Base-by-base conservation (phyloP, 371 early-diverging fungal genomes). In the Funneliformis caledonium region DNA sequence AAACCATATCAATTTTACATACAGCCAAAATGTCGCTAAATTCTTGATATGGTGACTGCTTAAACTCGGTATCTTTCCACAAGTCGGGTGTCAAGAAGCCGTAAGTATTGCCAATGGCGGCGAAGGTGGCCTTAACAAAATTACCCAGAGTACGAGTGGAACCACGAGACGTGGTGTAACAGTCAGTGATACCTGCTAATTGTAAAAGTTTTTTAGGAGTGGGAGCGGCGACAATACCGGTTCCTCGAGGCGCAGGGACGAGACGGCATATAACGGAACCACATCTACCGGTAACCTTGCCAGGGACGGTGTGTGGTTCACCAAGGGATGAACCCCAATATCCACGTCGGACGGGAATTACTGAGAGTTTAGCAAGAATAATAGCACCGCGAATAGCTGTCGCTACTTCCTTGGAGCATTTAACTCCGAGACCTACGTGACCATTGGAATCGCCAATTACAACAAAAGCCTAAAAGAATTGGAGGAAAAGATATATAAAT, bases 351-450 rank as follows among this genome's bases (percentile, higher is more conserved):
- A 99, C 98, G 82, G 99, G 99, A 88, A 98, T 94, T 86, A 99
- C 93, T 83, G 95, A 93, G 83, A 99, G 94, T 94, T 99, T 99
- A 90, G 99, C 99, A 82, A 96, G 94, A 90, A 96, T 95, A 88
- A 98, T 96, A 87, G 99, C 99, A 87, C 98, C 99, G 87, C 97
- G 96, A 85, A 99, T 99, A 81, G 99, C 98, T 81, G 96, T 95
- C 86, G 98, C 98, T 64, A 98, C 97, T 91, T 99, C 99, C 95
- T 98, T 99, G 86, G 98, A 94, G 92, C 99, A 97, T 93, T 99
- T 99, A 88, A 98, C 97, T 88, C 99, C 99, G 81, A 99, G 93
- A 89, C 99, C 99, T 86, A 99, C 97, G 91, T 99, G 98, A 82
- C 99, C 98, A 86, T 97, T 91, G 78, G 89, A 91, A 92, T 99